Evolutionary conservation across 2,329 filamentous ascomycete species (phyloP).

Genomic region (Trichocomaceae sp.): DNA sequence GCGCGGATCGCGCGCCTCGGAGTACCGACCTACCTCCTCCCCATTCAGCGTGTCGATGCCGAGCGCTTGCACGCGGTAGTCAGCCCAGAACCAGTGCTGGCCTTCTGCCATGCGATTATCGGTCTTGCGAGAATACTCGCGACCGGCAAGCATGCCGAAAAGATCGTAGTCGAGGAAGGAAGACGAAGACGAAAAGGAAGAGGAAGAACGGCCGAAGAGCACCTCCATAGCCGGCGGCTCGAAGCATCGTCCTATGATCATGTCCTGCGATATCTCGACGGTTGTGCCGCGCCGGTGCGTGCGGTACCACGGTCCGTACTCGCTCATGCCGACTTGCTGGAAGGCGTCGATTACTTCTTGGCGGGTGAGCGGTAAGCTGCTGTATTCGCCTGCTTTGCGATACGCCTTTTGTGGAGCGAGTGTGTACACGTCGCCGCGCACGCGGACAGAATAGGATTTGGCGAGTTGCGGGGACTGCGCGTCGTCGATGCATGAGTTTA

Average conservation of each 20-base stretch:
- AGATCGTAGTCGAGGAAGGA: slow-evolving; percentile 40
- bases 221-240: slow-evolving; percentile 45
- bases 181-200: background rate
- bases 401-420: slow-evolving; percentile 23
- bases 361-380: slow-evolving; percentile 22
- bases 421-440: slow-evolving; percentile 47
- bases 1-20: slow-evolving; percentile 40
- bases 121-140: slow-evolving; percentile 40
- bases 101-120: slow-evolving; percentile 45
- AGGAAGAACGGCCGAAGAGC: slow-evolving; percentile 34
- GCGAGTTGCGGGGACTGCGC: slow-evolving; percentile 41
- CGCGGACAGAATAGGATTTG: slow-evolving; percentile 41
- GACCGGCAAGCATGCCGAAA: slow-evolving; percentile 39
- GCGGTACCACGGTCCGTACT: slow-evolving; percentile 49
- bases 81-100: slow-evolving; percentile 52
- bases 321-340: slow-evolving; percentile 35
- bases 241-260: slow-evolving; percentile 50
- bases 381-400: slow-evolving; percentile 16
- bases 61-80: slow-evolving; percentile 50
- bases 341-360: slow-evolving; percentile 32
- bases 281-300: slow-evolving; percentile 37
- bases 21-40: slow-evolving; percentile 43
- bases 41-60: slow-evolving; percentile 51
- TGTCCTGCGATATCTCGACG: slow-evolving; percentile 44
- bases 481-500: slow-evolving; percentile 44